Percentiles rank a stretch among this genome's conserved stretches.
phyloP scores from a whole-genome alignment of 768 basidiomycete genomes.

The Collybiopsis luxurians region DNA sequence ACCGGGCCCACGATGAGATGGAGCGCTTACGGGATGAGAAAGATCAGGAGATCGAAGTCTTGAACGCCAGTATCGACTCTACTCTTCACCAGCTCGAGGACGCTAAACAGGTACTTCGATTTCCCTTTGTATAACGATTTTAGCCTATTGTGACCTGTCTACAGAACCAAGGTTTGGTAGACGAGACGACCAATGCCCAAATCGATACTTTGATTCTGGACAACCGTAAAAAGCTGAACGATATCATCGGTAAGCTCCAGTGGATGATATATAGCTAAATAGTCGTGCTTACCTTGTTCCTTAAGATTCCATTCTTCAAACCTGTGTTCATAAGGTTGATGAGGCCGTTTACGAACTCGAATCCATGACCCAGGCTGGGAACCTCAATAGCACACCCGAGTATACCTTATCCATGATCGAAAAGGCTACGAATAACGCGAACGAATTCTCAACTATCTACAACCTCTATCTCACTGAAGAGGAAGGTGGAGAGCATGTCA shows the following conservation, averaged over 20 bases:
- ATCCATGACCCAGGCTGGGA: conserved; percentile 91
- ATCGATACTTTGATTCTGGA: conserved; percentile 97
- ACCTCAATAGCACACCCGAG: conserved; percentile 96
- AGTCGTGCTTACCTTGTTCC: conserved; percentile 6
- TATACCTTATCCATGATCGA: conserved; percentile 99
- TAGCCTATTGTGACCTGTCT: not conserved
- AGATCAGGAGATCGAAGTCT: conserved; percentile 93
- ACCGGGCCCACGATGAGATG: conserved; percentile 69
- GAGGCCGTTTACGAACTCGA: conserved; percentile 98
- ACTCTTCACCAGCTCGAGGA: conserved; percentile 88
- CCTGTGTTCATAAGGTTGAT: conserved; percentile 95
- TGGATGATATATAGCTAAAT: not conserved
- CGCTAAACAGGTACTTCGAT: conserved; percentile 63
- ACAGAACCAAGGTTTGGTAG: conserved; percentile 79
- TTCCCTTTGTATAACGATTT: conserved; percentile 13
- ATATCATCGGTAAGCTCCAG: conserved; percentile 75
- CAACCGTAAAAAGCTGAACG: conserved; percentile 95
- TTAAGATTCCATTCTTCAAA: conserved; percentile 92
- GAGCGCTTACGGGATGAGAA: conserved; percentile 91
- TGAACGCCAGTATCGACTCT: conserved; percentile 93
- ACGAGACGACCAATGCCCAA: conserved; percentile 93
- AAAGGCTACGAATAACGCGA: conserved; percentile 91
- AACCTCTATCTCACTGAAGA: conserved; percentile 88
- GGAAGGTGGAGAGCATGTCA: conserved; percentile 90
- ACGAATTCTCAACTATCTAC: conserved; percentile 93